A percentile compares a stretch with the other conserved stretches of the same genome.
Evolutionary conservation across 106 monocot species (phyloP).

Genomic region (Dendrobium chrysotoxum): DNA sequence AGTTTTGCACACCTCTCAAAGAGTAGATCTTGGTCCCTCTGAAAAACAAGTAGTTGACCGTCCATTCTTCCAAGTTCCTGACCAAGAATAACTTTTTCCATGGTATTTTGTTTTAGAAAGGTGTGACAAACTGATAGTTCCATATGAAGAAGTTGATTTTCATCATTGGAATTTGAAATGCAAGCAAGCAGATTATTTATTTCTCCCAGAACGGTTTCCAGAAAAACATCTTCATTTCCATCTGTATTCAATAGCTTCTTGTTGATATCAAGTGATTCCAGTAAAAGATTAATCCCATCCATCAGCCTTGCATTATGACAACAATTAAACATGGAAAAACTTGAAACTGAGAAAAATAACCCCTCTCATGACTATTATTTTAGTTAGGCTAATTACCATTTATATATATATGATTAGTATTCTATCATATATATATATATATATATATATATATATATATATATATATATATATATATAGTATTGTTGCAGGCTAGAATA

Average conservation of each 20-base stretch:
- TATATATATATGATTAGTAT: no score
- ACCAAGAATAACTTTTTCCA: slow-evolving; percentile 9
- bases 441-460: no score
- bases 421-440: no score
- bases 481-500: no score
- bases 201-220: slow-evolving; percentile 31
- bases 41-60: background rate
- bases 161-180: slow-evolving; percentile 32
- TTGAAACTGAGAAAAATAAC: no score
- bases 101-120: slow-evolving; percentile 35
- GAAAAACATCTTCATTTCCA: slow-evolving; percentile 24
- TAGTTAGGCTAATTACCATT: no score
- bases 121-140: slow-evolving; percentile 35
- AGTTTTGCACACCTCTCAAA: background rate
- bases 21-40: background rate
- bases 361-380: no score
- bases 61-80: slow-evolving; percentile 2
- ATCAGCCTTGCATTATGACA: slow-evolving; percentile 42
- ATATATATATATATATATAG: no score
- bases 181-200: slow-evolving; percentile 24
- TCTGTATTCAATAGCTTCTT: slow-evolving; percentile 15
- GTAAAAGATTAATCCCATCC: slow-evolving; percentile 22
- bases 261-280: slow-evolving; percentile 32
- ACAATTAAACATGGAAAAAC: no score
- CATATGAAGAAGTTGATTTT: slow-evolving; percentile 25